Conservation (phyloP, 176 grass and related monocot genomes). For the Alloteropsis semialata region DNA sequence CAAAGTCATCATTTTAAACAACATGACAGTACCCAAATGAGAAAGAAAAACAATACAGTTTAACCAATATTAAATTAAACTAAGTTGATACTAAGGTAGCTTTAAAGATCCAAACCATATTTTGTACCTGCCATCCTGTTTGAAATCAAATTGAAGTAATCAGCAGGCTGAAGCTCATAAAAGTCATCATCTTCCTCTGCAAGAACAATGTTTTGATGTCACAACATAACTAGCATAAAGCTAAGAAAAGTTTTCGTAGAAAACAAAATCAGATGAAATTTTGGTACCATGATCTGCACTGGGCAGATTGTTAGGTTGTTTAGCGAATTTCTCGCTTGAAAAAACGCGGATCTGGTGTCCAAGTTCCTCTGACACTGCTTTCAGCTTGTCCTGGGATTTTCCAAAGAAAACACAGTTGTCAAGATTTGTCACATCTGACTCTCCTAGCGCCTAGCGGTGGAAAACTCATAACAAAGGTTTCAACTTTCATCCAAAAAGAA, state of each 20-base stretch:
- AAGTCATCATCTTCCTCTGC: constrained; percentile 90
- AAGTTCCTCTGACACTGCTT: constrained; percentile 59
- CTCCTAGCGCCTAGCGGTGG: neutral
- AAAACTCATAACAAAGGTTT: neutral
- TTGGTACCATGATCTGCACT: constrained; percentile 58
- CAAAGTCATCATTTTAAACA: constrained; percentile 21
- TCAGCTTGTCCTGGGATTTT: constrained; percentile 73
- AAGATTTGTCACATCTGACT: neutral
- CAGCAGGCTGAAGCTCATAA: constrained; percentile 85
- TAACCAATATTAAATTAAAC: neutral
- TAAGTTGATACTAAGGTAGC: neutral
- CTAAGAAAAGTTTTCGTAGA: neutral
- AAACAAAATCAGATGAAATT: neutral
- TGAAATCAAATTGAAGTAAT: constrained; percentile 66
- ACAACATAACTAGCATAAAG: neutral
- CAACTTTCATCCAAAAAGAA: neutral
- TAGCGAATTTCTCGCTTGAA: constrained; percentile 41
- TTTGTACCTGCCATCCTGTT: constrained; percentile 56
- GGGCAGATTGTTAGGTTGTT: constrained; percentile 43
- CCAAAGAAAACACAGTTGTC: neutral
- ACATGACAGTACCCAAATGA: neutral
- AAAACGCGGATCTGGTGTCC: constrained; percentile 74
- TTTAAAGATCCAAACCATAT: constrained; percentile 9
- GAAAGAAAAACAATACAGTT: neutral
- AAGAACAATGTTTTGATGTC: constrained; percentile 28